These are phyloP conservation scores for Kodamaea derodonti DNA, from an alignment of 1,139 yeast genomes.

Conservation along the genomic window DNA sequence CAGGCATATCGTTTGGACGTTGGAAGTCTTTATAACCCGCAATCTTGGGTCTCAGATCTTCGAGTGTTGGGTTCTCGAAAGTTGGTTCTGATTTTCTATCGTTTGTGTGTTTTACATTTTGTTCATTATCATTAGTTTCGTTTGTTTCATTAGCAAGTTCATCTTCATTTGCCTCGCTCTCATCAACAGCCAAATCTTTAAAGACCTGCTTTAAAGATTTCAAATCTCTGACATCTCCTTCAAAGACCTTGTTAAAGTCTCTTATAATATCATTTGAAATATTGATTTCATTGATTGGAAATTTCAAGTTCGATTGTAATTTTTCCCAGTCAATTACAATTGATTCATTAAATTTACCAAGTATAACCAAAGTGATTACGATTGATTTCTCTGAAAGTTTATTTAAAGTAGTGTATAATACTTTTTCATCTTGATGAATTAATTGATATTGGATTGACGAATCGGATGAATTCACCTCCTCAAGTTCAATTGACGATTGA, in stretches of 20 bases:
- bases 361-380: slow-evolving; percentile 16
- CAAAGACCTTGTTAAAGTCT: slow-evolving; percentile 17
- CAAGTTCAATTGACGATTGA: slow-evolving; percentile 7
- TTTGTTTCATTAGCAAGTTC: background rate
- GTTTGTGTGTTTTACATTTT: background rate
- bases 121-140: background rate
- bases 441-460: slow-evolving; percentile 16
- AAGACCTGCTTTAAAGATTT: slow-evolving; percentile 8
- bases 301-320: slow-evolving; percentile 15
- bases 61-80: background rate
- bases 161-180: background rate
- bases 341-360: slow-evolving; percentile 15
- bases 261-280: slow-evolving; percentile 22
- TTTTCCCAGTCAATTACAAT: slow-evolving; percentile 23
- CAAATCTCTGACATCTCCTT: slow-evolving; percentile 5
- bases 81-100: background rate
- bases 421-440: slow-evolving; percentile 6
- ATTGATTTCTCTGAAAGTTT: slow-evolving; percentile 11
- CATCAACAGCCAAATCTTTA: slow-evolving; percentile 1
- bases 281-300: slow-evolving; percentile 25
- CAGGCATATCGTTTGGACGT: slow-evolving; percentile 24
- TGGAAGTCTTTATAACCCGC: background rate
- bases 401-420: slow-evolving; percentile 12
- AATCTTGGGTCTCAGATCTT: background rate
- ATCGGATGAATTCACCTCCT: slow-evolving; percentile 10